These are phyloP conservation scores for Sphagnum magellanicum DNA, from an alignment of 228 moss, liverwort and hornwort species.

Conservation along the genomic window DNA sequence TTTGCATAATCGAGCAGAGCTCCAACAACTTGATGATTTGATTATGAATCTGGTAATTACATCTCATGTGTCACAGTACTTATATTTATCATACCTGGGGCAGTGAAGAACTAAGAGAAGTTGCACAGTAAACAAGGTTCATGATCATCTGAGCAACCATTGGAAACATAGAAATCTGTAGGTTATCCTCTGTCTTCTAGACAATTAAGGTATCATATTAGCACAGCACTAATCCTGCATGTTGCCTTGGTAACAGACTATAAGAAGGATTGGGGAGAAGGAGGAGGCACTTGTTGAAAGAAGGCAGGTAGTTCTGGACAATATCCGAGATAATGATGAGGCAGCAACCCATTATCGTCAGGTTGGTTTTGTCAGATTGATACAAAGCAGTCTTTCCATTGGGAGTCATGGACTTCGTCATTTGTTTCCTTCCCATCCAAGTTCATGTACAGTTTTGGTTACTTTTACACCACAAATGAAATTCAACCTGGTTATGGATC, in stretches of 20 bases:
- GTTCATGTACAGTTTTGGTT: not conserved
- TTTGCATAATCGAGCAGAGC: conserved; percentile 69
- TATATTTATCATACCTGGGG: too few relatives aligned
- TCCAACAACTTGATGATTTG: conserved; percentile 72
- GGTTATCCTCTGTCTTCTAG: too few relatives aligned
- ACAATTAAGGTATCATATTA: too few relatives aligned
- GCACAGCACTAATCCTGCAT: too few relatives aligned
- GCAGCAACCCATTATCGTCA: conserved; percentile 74
- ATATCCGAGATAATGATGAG: conserved; percentile 85
- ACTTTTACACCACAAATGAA: too few relatives aligned
- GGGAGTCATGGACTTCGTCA: not conserved
- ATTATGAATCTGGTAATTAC: conserved; percentile 47
- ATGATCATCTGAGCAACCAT: too few relatives aligned
- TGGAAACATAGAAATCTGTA: too few relatives aligned
- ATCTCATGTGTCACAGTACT: not conserved
- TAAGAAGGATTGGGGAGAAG: conserved; percentile 41
- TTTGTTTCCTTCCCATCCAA: not conserved
- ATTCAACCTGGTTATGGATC: too few relatives aligned
- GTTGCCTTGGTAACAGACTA: conserved; percentile 20
- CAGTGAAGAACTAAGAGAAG: too few relatives aligned
- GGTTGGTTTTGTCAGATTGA: conserved; percentile 13
- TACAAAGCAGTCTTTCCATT: too few relatives aligned
- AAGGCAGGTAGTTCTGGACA: conserved; percentile 78
- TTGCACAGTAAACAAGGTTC: too few relatives aligned
- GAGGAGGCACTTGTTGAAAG: conserved; percentile 58